These are phyloP conservation scores for Cucurbita pepo DNA, from an alignment of 306 rosid genomes.

Conservation along the genomic window DNA sequence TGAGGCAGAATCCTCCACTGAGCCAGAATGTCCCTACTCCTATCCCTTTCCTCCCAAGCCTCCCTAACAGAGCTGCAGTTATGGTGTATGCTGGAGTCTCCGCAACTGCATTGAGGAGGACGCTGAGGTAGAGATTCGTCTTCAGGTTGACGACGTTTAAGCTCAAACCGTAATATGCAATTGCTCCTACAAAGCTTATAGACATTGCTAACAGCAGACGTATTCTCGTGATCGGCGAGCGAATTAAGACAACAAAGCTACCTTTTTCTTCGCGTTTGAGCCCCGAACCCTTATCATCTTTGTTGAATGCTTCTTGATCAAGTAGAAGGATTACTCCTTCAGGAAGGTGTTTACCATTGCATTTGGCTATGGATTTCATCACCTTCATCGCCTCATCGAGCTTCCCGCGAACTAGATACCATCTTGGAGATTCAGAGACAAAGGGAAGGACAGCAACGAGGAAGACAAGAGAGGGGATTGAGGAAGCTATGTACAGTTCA, in stretches of 20 bases:
- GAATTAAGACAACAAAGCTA: conserved; percentile 16
- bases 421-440: conserved; percentile 64
- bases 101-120: conserved; percentile 30
- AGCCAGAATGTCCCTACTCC: conserved; percentile 36
- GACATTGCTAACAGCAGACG: conserved; percentile 25
- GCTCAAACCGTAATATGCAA: conserved; percentile 37
- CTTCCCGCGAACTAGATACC: conserved; percentile 65
- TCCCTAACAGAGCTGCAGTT: conserved; percentile 26
- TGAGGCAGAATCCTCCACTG: conserved; percentile 28
- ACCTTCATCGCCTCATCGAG: conserved; percentile 37
- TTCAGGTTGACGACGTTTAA: conserved; percentile 12
- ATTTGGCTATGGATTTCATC: conserved; percentile 48
- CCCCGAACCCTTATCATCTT: neutral
- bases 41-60: conserved; percentile 20
- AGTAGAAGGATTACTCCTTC: conserved; percentile 20
- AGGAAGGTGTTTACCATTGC: conserved; percentile 42
- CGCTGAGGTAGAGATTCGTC: conserved; percentile 30
- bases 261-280: conserved; percentile 18
- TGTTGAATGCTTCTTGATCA: conserved; percentile 30
- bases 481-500: conserved; percentile 43
- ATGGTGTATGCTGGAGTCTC: conserved; percentile 39
- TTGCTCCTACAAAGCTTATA: conserved; percentile 22
- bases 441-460: conserved; percentile 24
- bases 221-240: conserved; percentile 16
- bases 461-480: conserved; percentile 59